Percentiles rank a stretch among this genome's conserved stretches.
Conservation (phyloP, 108 stramenopile genomes). For the Fragilaria crotonensis region DNA sequence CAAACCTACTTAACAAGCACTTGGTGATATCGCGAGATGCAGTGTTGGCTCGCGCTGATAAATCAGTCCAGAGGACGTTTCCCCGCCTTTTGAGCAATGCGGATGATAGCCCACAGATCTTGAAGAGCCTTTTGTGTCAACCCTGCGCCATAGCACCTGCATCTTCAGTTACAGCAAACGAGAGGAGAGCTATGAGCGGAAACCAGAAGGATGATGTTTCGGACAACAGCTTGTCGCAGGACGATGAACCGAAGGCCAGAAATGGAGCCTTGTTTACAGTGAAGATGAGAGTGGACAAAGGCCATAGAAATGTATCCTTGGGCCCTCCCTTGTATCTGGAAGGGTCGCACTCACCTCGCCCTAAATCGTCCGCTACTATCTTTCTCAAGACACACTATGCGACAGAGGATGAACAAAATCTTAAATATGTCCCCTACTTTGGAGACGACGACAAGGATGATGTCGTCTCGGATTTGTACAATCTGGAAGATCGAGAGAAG, state of each 20-base stretch:
- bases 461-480: conserved; percentile 33
- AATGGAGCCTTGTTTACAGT: neutral
- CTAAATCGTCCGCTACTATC: conserved; percentile 23
- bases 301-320: neutral
- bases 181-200: neutral
- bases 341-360: conserved; percentile 17
- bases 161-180: neutral
- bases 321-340: conserved; percentile 7
- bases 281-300: neutral
- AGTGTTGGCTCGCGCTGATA: neutral
- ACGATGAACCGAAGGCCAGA: neutral
- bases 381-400: conserved; percentile 22
- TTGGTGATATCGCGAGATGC: neutral
- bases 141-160: neutral
- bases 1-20: neutral
- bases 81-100: neutral
- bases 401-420: conserved; percentile 32
- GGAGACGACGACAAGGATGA: conserved; percentile 70
- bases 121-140: neutral
- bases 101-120: neutral
- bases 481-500: conserved; percentile 20
- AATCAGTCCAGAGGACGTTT: neutral
- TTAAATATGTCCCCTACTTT: conserved; percentile 62
- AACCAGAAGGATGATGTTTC: neutral
- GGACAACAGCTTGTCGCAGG: neutral